Percentiles rank a stretch among this genome's conserved stretches.
phyloP scores from a whole-genome alignment of 257 asterid genomes.

The Fraxinus pennsylvanica region DNA sequence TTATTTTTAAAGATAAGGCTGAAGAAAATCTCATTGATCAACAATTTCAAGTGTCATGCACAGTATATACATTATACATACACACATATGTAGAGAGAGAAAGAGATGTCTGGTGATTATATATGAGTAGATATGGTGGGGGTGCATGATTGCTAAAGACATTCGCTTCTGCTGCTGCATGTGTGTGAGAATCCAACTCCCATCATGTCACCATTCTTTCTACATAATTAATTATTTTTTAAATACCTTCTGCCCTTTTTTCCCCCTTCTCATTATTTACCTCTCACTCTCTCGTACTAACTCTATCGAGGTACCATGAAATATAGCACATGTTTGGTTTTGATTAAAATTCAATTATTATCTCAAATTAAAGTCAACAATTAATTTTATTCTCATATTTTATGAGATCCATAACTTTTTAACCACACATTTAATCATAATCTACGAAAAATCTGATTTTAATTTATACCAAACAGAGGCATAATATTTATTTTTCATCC shows the following conservation, averaged over 20 bases:
- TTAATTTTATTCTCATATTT: no score
- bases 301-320: no score
- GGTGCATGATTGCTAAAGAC: constrained; percentile 40
- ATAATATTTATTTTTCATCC: no score
- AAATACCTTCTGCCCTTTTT: constrained; percentile 6
- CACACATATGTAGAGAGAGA: neutral
- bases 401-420: no score
- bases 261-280: constrained; percentile 25
- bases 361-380: no score
- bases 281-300: neutral
- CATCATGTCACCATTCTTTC: constrained; percentile 52
- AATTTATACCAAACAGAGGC: no score
- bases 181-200: constrained; percentile 49
- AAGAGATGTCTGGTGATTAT: neutral
- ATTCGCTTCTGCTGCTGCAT: constrained; percentile 40
- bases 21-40: neutral
- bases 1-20: neutral
- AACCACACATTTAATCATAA: no score
- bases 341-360: no score
- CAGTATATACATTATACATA: neutral
- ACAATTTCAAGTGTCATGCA: neutral
- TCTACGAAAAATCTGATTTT: no score
- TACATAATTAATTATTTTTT: constrained; percentile 35
- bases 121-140: neutral
- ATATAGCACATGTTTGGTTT: no score